These are phyloP conservation scores for Candida lessepsii DNA, from an alignment of 805 yeast species.

Conservation along the genomic window DNA sequence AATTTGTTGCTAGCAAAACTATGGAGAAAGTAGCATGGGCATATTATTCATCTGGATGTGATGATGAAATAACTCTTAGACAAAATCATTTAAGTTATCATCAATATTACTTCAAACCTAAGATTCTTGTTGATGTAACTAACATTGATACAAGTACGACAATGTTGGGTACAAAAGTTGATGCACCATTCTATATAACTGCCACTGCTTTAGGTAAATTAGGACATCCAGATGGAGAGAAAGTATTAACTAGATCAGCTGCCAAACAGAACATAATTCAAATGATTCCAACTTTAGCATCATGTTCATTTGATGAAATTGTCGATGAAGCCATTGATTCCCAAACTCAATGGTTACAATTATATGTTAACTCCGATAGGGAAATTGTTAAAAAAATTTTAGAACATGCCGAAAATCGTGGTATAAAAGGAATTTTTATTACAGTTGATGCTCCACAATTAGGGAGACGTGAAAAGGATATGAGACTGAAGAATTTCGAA, in stretches of 20 bases:
- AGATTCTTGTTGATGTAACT: constrained; percentile 77
- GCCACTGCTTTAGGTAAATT: constrained; percentile 92
- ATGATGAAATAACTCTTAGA: constrained; percentile 86
- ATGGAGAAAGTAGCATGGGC: constrained; percentile 83
- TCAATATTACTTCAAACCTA: constrained; percentile 83
- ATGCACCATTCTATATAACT: constrained; percentile 81
- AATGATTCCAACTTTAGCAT: constrained; percentile 91
- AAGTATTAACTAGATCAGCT: constrained; percentile 80
- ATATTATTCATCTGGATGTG: constrained; percentile 87
- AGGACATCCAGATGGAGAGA: constrained; percentile 93
- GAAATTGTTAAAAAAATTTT: constrained; percentile 59
- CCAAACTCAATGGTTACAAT: constrained; percentile 86
- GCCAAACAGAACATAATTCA: constrained; percentile 68
- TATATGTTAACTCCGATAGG: constrained; percentile 79
- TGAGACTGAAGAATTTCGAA: constrained; percentile 58
- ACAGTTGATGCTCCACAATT: constrained; percentile 93
- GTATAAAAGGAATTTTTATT: constrained; percentile 78
- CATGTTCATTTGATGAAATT: constrained; percentile 85
- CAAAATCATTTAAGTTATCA: constrained; percentile 91
- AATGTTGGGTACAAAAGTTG: constrained; percentile 67
- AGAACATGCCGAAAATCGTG: constrained; percentile 68
- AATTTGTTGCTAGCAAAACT: constrained; percentile 76
- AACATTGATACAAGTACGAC: constrained; percentile 66
- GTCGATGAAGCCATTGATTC: constrained; percentile 61
- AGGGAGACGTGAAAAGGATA: constrained; percentile 89